Conservation (phyloP, 305 asterid genomes). For the Rubia tinctorum region DNA sequence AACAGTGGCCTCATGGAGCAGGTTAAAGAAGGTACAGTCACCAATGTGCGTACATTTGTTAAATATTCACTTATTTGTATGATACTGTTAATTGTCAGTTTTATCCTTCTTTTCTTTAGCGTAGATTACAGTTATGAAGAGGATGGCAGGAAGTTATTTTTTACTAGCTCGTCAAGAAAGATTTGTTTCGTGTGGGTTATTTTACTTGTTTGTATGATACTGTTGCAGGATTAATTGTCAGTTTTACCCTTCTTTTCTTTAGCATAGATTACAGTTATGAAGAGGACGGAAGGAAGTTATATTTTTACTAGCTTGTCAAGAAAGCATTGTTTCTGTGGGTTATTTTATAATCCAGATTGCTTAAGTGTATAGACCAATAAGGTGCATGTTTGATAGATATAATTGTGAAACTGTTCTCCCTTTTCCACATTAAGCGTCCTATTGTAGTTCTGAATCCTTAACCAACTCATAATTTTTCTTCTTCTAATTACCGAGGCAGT, state of each 20-base stretch:
- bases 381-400: not conserved
- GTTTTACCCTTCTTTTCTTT: not conserved
- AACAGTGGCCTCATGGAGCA: conserved; percentile 29
- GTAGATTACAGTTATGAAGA: not conserved
- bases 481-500: not conserved
- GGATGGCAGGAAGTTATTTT: not conserved
- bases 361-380: not conserved
- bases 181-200: not conserved
- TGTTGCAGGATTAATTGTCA: not conserved
- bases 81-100: not conserved
- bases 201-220: not conserved
- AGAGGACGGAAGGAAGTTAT: not conserved
- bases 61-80: not conserved
- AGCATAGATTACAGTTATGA: not conserved
- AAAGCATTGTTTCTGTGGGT: not conserved
- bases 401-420: not conserved
- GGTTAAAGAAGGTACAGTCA: conserved; percentile 56
- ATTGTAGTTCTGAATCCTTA: not conserved
- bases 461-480: not conserved
- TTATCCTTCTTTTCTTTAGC: not conserved
- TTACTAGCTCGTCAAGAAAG: conserved; percentile 2
- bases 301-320: not conserved
- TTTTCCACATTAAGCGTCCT: not conserved
- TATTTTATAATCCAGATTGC: not conserved
- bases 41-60: not conserved